Base-by-base conservation (phyloP, 2,329 filamentous ascomycete species). In the Pestalotiopsis sp. region DNA sequence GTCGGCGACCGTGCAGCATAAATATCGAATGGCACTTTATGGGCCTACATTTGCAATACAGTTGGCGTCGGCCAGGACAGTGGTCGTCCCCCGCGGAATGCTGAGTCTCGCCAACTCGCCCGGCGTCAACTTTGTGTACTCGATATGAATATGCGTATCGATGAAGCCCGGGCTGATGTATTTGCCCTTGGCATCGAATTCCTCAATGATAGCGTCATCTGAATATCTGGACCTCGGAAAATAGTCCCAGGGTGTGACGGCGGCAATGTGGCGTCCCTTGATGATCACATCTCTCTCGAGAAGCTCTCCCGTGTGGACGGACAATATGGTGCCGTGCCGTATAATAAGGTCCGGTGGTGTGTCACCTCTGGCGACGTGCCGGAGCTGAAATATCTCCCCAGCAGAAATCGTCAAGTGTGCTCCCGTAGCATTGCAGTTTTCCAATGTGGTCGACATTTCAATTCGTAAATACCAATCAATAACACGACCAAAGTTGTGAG, bases 131-230 rank as follows among this genome's bases (percentile, higher is more conserved):
- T 73, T 74, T 3, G 72, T 73, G 60, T 73, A 74, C 57, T 73
- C 73, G 20, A 73, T 66, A 69, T 74, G 72, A n/a, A 74, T 72
- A 61, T 74, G 72, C n/a, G 71, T 66, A 62, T 73, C 71, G 58
- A 74, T 74, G 61, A 74, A 74, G 1, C 72, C 72, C 13, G 72
- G 73, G 38, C 65, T 69, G n/a, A 73, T 38, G 39, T 66, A 73
- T n/a, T 71, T 70, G 4, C 72, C 72, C 9, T 17, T 63, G 12
- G 72, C 72, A 65, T 73, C 65, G 23, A 74, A 69, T 41, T 72
- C 71, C 17, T 68, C 65, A 36, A 61, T 49, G 9, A 2, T 14
- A 27, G 64, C 12, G 39, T 66, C 64, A n/a, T 25, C 20, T 25
- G 56, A 7, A 52, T 68, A 69, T 39, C 61, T 56, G 23, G 39